Percentiles rank a stretch among this genome's conserved stretches.
Evolutionary conservation across 495 filamentous ascomycete species (phyloP).

Genomic region (Neurospora sp.): DNA sequence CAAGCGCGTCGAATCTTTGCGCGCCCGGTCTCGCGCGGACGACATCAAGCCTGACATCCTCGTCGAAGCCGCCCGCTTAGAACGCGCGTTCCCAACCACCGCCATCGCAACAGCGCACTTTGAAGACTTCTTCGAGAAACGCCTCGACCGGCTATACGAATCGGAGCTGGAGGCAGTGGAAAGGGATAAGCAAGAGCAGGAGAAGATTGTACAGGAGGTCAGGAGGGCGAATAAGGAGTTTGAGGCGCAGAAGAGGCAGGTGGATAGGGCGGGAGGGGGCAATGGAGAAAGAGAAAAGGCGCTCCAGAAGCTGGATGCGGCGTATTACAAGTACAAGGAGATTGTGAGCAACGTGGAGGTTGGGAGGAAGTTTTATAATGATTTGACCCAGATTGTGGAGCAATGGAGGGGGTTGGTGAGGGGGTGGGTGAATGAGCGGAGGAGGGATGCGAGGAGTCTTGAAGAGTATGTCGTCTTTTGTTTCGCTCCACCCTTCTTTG

Average conservation of each 20-base stretch:
- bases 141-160: constrained; percentile 66
- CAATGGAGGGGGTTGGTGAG: constrained; percentile 64
- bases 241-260: constrained; percentile 48
- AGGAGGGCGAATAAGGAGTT: constrained; percentile 71
- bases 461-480: constrained; percentile 50
- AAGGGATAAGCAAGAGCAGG: constrained; percentile 67
- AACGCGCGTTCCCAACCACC: constrained; percentile 77
- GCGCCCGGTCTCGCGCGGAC: constrained; percentile 70
- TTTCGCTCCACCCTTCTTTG: neutral
- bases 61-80: constrained; percentile 69
- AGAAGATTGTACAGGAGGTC: constrained; percentile 55
- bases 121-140: constrained; percentile 78
- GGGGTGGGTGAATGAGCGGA: constrained; percentile 67
- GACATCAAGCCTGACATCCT: constrained; percentile 84
- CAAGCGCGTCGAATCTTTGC: constrained; percentile 63
- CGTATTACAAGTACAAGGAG: constrained; percentile 91
- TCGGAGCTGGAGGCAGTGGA: constrained; percentile 58
- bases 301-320: constrained; percentile 81
- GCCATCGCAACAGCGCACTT: constrained; percentile 77
- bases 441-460: constrained; percentile 68
- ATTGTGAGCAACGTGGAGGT: constrained; percentile 81
- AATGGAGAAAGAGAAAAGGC: constrained; percentile 75
- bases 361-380: constrained; percentile 93
- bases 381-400: constrained; percentile 73
- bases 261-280: constrained; percentile 51